Evolutionary conservation across 1,284 basidiomycete genomes (phyloP), one percentile per base, ranked within the genome.

Genomic region (Ustilago shanxiensis): DNA sequence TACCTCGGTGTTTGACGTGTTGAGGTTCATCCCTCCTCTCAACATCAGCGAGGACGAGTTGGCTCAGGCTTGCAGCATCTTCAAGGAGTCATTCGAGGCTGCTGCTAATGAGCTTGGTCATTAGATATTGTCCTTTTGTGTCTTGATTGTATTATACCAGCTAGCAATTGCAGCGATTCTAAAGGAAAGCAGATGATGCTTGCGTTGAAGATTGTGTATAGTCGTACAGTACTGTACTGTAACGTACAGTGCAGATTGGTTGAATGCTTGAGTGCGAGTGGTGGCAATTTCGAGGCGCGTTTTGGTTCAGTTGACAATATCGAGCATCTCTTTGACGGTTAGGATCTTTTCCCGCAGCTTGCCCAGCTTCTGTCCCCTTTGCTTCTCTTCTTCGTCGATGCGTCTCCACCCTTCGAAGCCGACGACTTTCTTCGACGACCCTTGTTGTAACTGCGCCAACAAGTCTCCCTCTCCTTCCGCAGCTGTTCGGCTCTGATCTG

Each of bases 311-410:
- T 61, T 31, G 51, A 66, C 47, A n/a, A 79, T 37, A 1, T 58
- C 45, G 50, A 80, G 71, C 79, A 80, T 79, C 31, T 79, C 76
- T 9, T 51, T 41, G 20, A 80, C 66, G 9, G 66, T 65, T 31
- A 85, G 29, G 18, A 95, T 91, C 72, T 93, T 89, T 87, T 95
- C 93, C 54, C 93, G 88, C 85, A 92, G 91, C 86, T 95, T 95
- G 2, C 91, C 91, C 26, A 87, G 65, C 49, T 80, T 83, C 44
- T 88, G 83, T 0, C 93, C 93, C 54, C 90, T 87, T 67, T 88
- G 86, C 29, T 89, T 81, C 85, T 95, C 93, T 82, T 92, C 92
- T 18, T 86, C 88, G 81, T 93, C 89, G 16, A 94, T 87, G 63
- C 75, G 82, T 85, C 89, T 90, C 93, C 93, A 95, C 72, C 91